Percentiles rank a stretch among this genome's conserved stretches.
Conservation (phyloP, 495 filamentous ascomycete genomes). For the Lindgomyces ingoldianus region DNA sequence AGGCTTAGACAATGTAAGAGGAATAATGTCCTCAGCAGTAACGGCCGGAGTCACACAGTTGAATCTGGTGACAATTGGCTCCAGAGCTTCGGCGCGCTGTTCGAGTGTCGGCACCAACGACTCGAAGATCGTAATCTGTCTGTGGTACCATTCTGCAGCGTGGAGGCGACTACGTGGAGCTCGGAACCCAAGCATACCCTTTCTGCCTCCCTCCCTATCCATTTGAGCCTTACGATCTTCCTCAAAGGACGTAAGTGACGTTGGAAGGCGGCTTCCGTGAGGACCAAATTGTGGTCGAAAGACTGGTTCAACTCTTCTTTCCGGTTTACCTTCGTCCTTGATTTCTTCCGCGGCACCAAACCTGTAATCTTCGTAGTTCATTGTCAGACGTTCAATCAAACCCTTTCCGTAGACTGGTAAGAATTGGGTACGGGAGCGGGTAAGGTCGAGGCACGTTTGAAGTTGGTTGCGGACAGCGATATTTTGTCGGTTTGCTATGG, state of each 20-base stretch:
- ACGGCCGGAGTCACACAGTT: constrained; percentile 88
- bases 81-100: constrained; percentile 68
- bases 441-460: constrained; percentile 76
- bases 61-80: constrained; percentile 79
- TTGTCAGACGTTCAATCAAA: constrained; percentile 68
- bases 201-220: neutral
- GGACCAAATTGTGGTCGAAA: neutral
- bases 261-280: too few species aligned
- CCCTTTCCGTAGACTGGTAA: constrained; percentile 78
- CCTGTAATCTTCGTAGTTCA: constrained; percentile 59
- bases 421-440: constrained; percentile 76
- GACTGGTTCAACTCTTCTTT: neutral
- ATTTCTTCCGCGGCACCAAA: constrained; percentile 27
- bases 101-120: constrained; percentile 73
- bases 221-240: neutral
- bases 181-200: constrained; percentile 53
- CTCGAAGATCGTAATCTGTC: constrained; percentile 63
- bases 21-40: constrained; percentile 68
- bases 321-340: neutral
- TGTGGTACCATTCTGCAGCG: constrained; percentile 74
- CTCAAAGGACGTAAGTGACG: neutral
- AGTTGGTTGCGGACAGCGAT: constrained; percentile 76
- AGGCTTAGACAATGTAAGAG: constrained; percentile 47
- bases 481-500: constrained; percentile 69
- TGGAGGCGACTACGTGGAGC: constrained; percentile 55